Evolutionary conservation across 2,329 filamentous ascomycete species (phyloP).

Genomic region (Xylariaceae sp.): DNA sequence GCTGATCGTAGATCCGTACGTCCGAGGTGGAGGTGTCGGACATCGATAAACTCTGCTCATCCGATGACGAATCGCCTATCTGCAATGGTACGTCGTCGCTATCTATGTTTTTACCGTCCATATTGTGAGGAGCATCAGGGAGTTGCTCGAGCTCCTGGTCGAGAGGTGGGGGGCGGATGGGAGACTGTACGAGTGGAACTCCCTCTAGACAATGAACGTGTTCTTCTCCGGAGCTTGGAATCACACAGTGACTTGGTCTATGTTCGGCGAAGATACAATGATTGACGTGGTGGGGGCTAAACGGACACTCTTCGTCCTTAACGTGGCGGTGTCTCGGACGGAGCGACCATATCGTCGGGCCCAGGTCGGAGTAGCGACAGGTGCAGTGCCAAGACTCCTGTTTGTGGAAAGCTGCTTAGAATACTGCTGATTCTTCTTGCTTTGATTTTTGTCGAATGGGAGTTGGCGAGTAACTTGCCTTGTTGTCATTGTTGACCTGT

Average conservation of each 20-base stretch:
- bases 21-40: no score
- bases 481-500: not conserved
- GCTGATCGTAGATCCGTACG: no score
- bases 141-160: no score
- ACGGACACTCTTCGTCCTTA: conserved; percentile 18
- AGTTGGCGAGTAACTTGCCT: no score
- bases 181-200: no score
- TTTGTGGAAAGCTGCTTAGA: conserved; percentile 1
- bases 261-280: conserved; percentile 25
- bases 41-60: no score
- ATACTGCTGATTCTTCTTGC: not conserved
- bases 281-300: conserved; percentile 16
- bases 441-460: conserved; percentile 1
- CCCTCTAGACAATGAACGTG: conserved; percentile 18
- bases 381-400: conserved; percentile 16
- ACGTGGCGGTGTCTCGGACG: conserved; percentile 20
- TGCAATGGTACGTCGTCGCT: no score
- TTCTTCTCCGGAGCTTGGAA: conserved; percentile 7
- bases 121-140: no score
- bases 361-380: conserved; percentile 18
- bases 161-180: no score
- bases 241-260: conserved; percentile 17
- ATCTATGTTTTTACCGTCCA: no score
- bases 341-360: conserved; percentile 18
- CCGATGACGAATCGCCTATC: no score